phyloP scores from a whole-genome alignment of 2,329 filamentous ascomycete species.

The Pyrenophora tritici-repentis region DNA sequence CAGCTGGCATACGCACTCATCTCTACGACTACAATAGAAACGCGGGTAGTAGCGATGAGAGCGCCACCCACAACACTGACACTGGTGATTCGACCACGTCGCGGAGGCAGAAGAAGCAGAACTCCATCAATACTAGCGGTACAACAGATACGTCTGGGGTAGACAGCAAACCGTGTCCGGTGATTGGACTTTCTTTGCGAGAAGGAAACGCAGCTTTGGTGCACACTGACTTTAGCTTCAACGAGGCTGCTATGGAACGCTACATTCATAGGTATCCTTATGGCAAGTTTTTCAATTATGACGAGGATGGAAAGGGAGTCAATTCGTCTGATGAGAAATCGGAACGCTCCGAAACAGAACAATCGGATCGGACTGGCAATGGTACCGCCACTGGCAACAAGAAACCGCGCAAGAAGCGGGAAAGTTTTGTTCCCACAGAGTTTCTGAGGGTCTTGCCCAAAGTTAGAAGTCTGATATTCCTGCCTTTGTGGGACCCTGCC shows the following conservation, averaged over 20 bases:
- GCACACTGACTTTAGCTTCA: constrained; percentile 38
- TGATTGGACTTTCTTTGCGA: constrained; percentile 31
- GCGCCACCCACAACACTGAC: constrained; percentile 37
- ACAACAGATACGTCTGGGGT: constrained; percentile 6
- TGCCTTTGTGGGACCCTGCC: constrained; percentile 45
- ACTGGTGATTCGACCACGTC: constrained; percentile 33
- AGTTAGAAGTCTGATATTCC: constrained; percentile 43
- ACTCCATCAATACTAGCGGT: constrained; percentile 4
- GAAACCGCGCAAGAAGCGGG: constrained; percentile 29
- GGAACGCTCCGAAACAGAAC: constrained; percentile 36
- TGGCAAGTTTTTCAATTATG: constrained; percentile 45
- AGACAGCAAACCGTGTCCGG: constrained; percentile 32
- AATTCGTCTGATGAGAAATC: constrained; percentile 41
- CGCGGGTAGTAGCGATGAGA: constrained; percentile 33
- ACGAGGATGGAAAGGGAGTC: constrained; percentile 38
- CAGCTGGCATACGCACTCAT: constrained; percentile 33
- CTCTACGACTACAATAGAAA: constrained; percentile 26
- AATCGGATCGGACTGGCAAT: constrained; percentile 30
- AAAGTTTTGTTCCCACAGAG: constrained; percentile 40
- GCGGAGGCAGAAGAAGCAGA: constrained; percentile 23
- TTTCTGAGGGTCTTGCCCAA: constrained; percentile 40
- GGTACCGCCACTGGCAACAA: constrained; percentile 13
- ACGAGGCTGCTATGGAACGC: constrained; percentile 40
- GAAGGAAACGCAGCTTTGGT: constrained; percentile 22
- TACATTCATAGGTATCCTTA: constrained; percentile 42